phyloP scores from a whole-genome alignment of 2,329 filamentous ascomycete genomes.

The Fusarium euwallaceae region DNA sequence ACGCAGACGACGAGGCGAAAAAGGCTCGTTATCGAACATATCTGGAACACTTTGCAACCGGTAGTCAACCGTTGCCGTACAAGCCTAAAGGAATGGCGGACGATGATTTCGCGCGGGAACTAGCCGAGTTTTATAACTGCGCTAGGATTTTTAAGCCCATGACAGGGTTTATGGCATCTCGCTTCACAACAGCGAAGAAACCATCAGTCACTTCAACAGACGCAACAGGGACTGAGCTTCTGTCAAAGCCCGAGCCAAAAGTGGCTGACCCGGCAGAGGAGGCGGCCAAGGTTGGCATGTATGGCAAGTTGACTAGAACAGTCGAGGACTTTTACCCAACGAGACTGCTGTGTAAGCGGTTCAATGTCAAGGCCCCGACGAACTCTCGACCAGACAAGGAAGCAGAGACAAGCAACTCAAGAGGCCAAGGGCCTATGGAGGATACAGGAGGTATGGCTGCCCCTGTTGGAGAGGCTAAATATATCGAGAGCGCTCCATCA shows the following conservation, averaged over 20 bases:
- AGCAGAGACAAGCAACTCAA: slow-evolving; percentile 48
- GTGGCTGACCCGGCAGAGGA: slow-evolving; percentile 80
- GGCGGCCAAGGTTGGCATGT: slow-evolving; percentile 93
- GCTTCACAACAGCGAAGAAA: slow-evolving; percentile 82
- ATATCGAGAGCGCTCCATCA: slow-evolving; percentile 26
- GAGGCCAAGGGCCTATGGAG: slow-evolving; percentile 29
- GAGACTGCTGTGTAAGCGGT: slow-evolving; percentile 91
- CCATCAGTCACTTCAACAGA: slow-evolving; percentile 47
- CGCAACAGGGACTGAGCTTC: slow-evolving; percentile 38
- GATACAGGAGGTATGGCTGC: slow-evolving; percentile 13
- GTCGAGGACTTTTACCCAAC: slow-evolving; percentile 81
- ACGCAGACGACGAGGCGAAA: slow-evolving; percentile 85
- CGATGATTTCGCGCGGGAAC: slow-evolving; percentile 84
- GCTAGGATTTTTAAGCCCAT: slow-evolving; percentile 88
- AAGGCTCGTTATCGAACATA: slow-evolving; percentile 84
- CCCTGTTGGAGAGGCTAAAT: slow-evolving; percentile 20
- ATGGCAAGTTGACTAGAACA: slow-evolving; percentile 86
- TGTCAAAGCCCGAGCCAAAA: slow-evolving; percentile 52
- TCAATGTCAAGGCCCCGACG: slow-evolving; percentile 84
- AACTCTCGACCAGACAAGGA: slow-evolving; percentile 70
- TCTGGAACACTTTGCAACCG: slow-evolving; percentile 77
- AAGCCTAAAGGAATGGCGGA: slow-evolving; percentile 61
- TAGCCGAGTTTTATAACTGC: slow-evolving; percentile 78
- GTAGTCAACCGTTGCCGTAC: slow-evolving; percentile 63
- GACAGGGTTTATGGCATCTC: slow-evolving; percentile 90